phyloP scores from a whole-genome alignment of 805 yeast genomes.

The Saccharomyces paradoxus region DNA sequence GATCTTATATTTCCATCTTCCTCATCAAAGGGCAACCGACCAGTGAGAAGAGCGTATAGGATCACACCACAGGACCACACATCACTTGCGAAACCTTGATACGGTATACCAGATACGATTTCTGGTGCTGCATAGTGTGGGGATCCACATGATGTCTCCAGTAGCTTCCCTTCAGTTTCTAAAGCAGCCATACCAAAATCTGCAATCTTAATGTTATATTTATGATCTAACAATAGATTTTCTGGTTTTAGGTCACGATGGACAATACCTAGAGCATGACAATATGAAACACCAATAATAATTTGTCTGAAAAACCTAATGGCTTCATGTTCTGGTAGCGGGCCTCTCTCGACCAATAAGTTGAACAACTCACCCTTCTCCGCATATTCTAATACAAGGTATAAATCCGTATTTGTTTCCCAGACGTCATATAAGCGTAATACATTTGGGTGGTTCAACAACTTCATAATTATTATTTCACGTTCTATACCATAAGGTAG shows the following conservation, averaged over 20 bases:
- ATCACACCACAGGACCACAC: conserved; percentile 98
- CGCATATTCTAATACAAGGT: conserved; percentile 86
- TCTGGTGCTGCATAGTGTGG: conserved; percentile 99
- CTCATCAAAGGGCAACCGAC: conserved; percentile 86
- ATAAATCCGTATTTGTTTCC: conserved; percentile 77
- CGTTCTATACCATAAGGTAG: conserved; percentile 81
- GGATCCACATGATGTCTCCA: conserved; percentile 95
- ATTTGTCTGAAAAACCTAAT: conserved; percentile 82
- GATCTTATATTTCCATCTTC: conserved; percentile 84
- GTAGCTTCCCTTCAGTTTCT: conserved; percentile 68
- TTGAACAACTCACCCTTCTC: conserved; percentile 97
- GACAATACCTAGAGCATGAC: conserved; percentile 80
- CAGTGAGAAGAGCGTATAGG: conserved; percentile 85
- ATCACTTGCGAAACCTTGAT: conserved; percentile 95
- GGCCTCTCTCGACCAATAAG: conserved; percentile 79
- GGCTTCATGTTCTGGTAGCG: conserved; percentile 83
- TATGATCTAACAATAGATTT: conserved; percentile 67
- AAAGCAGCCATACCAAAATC: conserved; percentile 99
- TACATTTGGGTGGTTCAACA: conserved; percentile 69
- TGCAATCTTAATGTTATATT: conserved; percentile 87
- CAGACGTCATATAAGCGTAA: conserved; percentile 76
- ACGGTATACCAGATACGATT: conserved; percentile 87
- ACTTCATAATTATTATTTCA: conserved; percentile 78
- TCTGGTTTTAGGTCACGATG: conserved; percentile 85
- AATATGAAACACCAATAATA: conserved; percentile 71